Evolutionary conservation across 2,329 filamentous ascomycete species (phyloP).

Genomic region (Colletotrichum salicis): DNA sequence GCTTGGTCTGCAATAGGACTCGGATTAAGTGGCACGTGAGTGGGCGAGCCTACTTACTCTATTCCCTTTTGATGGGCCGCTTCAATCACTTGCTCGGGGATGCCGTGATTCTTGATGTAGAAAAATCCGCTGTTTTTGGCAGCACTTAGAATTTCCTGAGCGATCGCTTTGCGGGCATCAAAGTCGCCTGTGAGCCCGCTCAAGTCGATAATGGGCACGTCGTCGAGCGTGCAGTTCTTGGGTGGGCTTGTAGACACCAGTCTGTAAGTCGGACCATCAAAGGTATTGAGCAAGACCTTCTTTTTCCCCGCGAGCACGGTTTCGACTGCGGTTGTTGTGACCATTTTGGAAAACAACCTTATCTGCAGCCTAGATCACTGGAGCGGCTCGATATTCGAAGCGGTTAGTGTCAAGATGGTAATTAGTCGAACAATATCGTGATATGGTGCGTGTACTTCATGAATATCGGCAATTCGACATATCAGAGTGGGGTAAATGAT

Average conservation of each 20-base stretch:
- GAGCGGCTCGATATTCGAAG: not conserved
- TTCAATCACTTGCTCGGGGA: slow-evolving; percentile 45
- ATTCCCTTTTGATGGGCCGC: slow-evolving; percentile 37
- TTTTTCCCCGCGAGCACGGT: slow-evolving; percentile 16
- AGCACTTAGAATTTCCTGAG: slow-evolving; percentile 49
- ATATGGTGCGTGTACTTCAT: not conserved
- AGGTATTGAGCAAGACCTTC: slow-evolving; percentile 20
- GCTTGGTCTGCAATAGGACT: slow-evolving; percentile 30
- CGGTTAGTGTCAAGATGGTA: not conserved
- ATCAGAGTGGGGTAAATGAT: not conserved
- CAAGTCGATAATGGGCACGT: slow-evolving; percentile 60
- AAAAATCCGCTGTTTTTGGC: slow-evolving; percentile 58
- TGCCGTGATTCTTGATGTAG: slow-evolving; percentile 58
- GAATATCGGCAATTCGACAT: not conserved
- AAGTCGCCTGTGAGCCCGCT: slow-evolving; percentile 47
- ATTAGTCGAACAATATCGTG: not conserved
- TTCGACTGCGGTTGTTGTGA: not conserved
- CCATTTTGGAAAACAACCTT: not conserved
- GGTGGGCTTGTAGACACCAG: slow-evolving; percentile 42
- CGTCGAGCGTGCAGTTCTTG: slow-evolving; percentile 50
- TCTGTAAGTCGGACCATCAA: slow-evolving; percentile 27
- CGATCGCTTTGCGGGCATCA: slow-evolving; percentile 49
- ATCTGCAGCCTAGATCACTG: not conserved
- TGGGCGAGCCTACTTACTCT: slow-evolving; percentile 41
- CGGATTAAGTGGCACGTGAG: slow-evolving; percentile 38